Evolutionary conservation across 306 rosid species (phyloP).

Genomic region (Betula pendula): DNA sequence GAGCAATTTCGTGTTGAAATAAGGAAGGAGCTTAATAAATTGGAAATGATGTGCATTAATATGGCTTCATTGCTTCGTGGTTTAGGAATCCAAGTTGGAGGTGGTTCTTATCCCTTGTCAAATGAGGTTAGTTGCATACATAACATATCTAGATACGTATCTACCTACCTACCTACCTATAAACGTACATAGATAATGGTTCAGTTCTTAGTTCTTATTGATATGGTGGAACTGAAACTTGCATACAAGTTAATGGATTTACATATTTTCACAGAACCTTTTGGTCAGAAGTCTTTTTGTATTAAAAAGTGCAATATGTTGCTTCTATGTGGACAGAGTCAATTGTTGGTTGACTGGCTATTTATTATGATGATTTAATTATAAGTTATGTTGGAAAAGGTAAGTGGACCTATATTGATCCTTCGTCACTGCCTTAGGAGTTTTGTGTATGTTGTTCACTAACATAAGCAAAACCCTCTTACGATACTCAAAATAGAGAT

Average conservation of each 20-base stretch:
- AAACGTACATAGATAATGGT: neutral
- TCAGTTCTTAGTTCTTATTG: neutral
- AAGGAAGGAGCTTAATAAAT: conserved; percentile 52
- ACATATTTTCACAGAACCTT: neutral
- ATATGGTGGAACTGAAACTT: neutral
- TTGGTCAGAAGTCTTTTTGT: neutral
- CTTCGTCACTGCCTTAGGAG: neutral
- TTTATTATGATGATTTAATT: neutral
- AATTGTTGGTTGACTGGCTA: neutral
- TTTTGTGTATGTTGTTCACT: neutral
- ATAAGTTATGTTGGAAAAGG: neutral
- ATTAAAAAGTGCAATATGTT: neutral
- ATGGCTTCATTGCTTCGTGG: conserved; percentile 86
- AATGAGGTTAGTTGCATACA: conserved; percentile 47
- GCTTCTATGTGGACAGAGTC: neutral
- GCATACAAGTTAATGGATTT: neutral
- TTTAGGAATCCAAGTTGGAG: conserved; percentile 76
- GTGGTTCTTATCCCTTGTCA: conserved; percentile 42
- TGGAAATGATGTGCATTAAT: conserved; percentile 65
- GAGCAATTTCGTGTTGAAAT: conserved; percentile 75
- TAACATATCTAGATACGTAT: neutral
- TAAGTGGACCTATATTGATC: neutral
- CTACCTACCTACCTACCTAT: neutral
- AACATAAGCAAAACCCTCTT: neutral
- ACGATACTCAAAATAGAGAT: neutral